Conservation (phyloP, 2,329 filamentous ascomycete genomes). For the Colletotrichum navitas region DNA sequence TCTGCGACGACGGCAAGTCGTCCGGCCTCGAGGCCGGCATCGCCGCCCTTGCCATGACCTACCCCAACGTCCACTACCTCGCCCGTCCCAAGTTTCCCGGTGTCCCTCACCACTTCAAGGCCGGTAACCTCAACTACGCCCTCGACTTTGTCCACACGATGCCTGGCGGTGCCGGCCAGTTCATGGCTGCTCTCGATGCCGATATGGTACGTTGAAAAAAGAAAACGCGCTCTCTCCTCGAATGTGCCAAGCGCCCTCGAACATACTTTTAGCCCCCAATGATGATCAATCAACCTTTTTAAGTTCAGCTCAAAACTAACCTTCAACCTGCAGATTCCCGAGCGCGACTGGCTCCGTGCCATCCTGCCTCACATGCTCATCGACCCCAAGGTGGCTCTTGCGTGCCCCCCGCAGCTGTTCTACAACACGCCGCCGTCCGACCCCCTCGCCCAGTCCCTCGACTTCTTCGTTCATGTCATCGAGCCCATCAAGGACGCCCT, state of each 20-base stretch:
- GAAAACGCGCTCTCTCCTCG: too few relatives aligned
- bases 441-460: constrained; percentile 68
- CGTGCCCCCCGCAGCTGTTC: constrained; percentile 72
- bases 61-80: constrained; percentile 66
- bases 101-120: constrained; percentile 70
- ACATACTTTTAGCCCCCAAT: neutral
- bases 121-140: constrained; percentile 73
- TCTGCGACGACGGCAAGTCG: constrained; percentile 68
- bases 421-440: constrained; percentile 72
- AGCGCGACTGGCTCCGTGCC: constrained; percentile 70
- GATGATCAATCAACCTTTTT: neutral
- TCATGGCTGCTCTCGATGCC: constrained; percentile 73
- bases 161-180: constrained; percentile 67
- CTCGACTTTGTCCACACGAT: constrained; percentile 63
- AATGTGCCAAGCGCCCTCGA: neutral
- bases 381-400: constrained; percentile 68
- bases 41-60: constrained; percentile 53
- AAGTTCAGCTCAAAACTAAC: constrained; percentile 18
- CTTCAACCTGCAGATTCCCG: constrained; percentile 62
- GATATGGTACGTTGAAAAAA: constrained; percentile 65
- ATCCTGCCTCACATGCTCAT: constrained; percentile 70
- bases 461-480: constrained; percentile 69
- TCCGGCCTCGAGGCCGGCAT: constrained; percentile 56
- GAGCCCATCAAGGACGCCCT: constrained; percentile 64
- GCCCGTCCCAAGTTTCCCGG: constrained; percentile 63